Evolutionary conservation across 768 basidiomycete species (phyloP).

Genomic region (Trametes cubensis): DNA sequence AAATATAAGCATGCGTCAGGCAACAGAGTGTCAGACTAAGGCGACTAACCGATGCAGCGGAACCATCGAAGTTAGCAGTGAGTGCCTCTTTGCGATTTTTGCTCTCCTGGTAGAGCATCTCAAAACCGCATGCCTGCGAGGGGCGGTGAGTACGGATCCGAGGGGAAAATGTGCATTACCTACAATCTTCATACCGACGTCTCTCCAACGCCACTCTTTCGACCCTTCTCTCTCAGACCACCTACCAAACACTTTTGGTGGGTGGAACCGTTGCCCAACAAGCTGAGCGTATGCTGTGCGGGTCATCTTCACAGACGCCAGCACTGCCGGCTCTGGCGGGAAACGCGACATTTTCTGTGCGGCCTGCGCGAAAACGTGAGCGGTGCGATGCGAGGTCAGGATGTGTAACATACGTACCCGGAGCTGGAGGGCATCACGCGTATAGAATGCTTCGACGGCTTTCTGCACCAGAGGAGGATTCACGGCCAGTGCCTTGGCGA

Average conservation of each 20-base stretch:
- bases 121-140: constrained; percentile 86
- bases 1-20: background rate
- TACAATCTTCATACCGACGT: constrained; percentile 93
- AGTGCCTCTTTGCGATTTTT: constrained; percentile 54
- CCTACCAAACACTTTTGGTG: constrained; percentile 85
- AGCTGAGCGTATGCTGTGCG: constrained; percentile 94
- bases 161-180: constrained; percentile 26
- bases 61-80: constrained; percentile 36
- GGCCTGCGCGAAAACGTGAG: constrained; percentile 50
- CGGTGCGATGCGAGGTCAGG: background rate
- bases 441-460: constrained; percentile 92
- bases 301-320: constrained; percentile 75
- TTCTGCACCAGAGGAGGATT: constrained; percentile 78
- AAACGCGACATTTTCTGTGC: constrained; percentile 92
- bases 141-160: background rate
- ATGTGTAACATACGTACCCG: constrained; percentile 55
- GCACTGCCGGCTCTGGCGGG: constrained; percentile 66
- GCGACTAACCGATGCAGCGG: constrained; percentile 49
- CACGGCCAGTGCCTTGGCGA: constrained; percentile 69
- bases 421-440: constrained; percentile 87
- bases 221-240: constrained; percentile 66
- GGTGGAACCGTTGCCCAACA: constrained; percentile 86
- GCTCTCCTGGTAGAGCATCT: constrained; percentile 92
- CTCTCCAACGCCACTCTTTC: constrained; percentile 74
- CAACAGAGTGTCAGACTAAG: constrained; percentile 29